These are phyloP conservation scores for Hericium coralloides DNA, from an alignment of 768 basidiomycete genomes.

Conservation along the genomic window DNA sequence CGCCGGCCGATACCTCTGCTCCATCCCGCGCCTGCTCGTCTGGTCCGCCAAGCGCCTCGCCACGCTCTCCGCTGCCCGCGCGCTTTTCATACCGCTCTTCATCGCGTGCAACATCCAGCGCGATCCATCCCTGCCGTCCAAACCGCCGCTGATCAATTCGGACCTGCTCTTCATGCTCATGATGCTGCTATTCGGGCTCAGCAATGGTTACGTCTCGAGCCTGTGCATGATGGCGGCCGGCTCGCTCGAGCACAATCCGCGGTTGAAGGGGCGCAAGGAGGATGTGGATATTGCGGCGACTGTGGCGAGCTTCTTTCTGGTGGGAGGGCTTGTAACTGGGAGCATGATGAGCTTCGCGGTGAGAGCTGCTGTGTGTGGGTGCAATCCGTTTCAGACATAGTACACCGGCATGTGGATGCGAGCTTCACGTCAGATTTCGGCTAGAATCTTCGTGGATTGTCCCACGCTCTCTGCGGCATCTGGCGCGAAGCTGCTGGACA, in stretches of 20 bases:
- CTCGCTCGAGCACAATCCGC: conserved; percentile 71
- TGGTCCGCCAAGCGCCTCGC: conserved; percentile 64
- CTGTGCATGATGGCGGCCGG: conserved; percentile 78
- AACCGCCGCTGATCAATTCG: conserved; percentile 50
- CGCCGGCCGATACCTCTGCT: conserved; percentile 57
- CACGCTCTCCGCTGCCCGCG: conserved; percentile 55
- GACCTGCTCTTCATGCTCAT: conserved; percentile 71
- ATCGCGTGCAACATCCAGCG: conserved; percentile 81
- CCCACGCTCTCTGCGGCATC: too few species aligned
- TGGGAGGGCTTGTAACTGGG: conserved; percentile 67
- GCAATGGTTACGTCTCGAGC: conserved; percentile 76
- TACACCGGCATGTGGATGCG: too few species aligned
- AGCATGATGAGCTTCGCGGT: conserved; percentile 80
- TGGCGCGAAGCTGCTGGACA: too few species aligned
- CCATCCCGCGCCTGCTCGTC: conserved; percentile 52
- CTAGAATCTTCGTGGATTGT: too few species aligned
- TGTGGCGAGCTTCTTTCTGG: conserved; percentile 68
- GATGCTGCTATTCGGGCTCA: conserved; percentile 61
- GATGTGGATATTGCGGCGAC: conserved; percentile 85
- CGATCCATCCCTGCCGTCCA: conserved; percentile 19
- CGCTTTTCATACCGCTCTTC: conserved; percentile 78
- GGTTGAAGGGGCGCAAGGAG: conserved; percentile 54
- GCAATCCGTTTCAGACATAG: conserved; percentile 53
- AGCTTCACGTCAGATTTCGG: too few species aligned
- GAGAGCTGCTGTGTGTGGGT: conserved; percentile 53